These are phyloP conservation scores for Boletus pseudopeckii DNA, from an alignment of 768 basidiomycete genomes.

Conservation along the genomic window DNA sequence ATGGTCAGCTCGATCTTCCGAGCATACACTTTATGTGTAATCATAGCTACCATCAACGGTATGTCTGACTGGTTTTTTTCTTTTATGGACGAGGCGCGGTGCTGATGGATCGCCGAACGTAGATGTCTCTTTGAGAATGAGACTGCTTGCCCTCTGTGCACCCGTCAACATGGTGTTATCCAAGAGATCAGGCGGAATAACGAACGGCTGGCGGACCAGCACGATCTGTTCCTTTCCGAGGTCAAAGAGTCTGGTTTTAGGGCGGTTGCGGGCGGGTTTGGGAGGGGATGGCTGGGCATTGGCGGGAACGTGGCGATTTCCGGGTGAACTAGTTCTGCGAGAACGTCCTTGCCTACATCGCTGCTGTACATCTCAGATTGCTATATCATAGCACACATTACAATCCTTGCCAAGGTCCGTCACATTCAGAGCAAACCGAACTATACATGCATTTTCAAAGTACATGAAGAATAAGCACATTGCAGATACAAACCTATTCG, in stretches of 20 bases:
- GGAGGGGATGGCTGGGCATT: slow-evolving; percentile 53
- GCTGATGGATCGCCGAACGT: neutral
- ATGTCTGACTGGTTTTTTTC: neutral
- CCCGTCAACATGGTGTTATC: slow-evolving; percentile 81
- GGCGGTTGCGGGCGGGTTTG: slow-evolving; percentile 67
- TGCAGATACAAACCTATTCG: slow-evolving; percentile 9
- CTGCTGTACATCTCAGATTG: neutral
- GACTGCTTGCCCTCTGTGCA: slow-evolving; percentile 86
- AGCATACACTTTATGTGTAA: slow-evolving; percentile 97
- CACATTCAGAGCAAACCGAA: neutral
- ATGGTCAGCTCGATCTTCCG: slow-evolving; percentile 87
- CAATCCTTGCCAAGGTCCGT: neutral
- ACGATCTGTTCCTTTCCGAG: slow-evolving; percentile 74
- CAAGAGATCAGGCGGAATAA: slow-evolving; percentile 88
- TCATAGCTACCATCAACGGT: slow-evolving; percentile 94
- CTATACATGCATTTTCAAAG: neutral
- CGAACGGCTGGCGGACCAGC: slow-evolving; percentile 76
- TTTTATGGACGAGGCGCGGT: neutral
- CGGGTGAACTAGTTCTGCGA: neutral
- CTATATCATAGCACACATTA: neutral
- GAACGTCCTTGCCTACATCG: neutral
- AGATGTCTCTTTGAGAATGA: slow-evolving; percentile 91
- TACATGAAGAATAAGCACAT: neutral
- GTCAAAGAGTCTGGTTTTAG: slow-evolving; percentile 69
- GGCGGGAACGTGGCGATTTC: neutral